Base-by-base conservation (phyloP, 129 eudicot species). In the Gnaphalium uliginosum region DNA sequence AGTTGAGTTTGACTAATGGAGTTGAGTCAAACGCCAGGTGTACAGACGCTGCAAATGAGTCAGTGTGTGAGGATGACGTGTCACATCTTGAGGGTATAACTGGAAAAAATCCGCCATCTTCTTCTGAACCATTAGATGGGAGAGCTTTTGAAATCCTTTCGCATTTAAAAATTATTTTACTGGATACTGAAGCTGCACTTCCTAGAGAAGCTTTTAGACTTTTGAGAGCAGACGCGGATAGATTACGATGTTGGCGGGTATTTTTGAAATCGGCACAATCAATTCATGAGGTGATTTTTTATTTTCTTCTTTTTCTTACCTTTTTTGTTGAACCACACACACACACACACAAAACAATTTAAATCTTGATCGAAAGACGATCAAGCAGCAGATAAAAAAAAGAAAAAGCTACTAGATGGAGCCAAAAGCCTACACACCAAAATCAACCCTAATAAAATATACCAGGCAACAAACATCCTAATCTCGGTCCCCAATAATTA, bases 181-280 rank as follows among this genome's bases (percentile, higher is more conserved):
- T 95, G 35, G 99, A 95, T 75, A 86, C 89, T 74, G 99, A 95
- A 77, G 93, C 95, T 57, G 95, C 96, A 22, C 78, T 95, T 60
- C 90, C 96, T 6, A 84, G 84, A 59, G 96, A 85, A 72, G 90
- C 95, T 71, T 68, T 91, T 68, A 84, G 96, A 76, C 72, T 76
- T 14, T 91, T 92, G 2, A 86, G 93, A 85, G 80, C 76, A 50
- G 56, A 63, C 37, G 46, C 43, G 0, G 85, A 84, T 32, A 86
- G 76, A 68, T 84, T 95, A 83, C 62, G 85, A 63, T 81, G 76
- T 46, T 95, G 97, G 99, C 95, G 90, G 68, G 86, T 67, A 3
- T 95, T 84, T 82, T 82, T 89, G 43, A 95, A 91, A 86, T 84
- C 88, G 74, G 92, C 97, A 15, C 78, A 57, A 62, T 87, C 96